Base-by-base conservation (phyloP, 2,329 filamentous ascomycete genomes). In the Claviceps humidiphila region DNA sequence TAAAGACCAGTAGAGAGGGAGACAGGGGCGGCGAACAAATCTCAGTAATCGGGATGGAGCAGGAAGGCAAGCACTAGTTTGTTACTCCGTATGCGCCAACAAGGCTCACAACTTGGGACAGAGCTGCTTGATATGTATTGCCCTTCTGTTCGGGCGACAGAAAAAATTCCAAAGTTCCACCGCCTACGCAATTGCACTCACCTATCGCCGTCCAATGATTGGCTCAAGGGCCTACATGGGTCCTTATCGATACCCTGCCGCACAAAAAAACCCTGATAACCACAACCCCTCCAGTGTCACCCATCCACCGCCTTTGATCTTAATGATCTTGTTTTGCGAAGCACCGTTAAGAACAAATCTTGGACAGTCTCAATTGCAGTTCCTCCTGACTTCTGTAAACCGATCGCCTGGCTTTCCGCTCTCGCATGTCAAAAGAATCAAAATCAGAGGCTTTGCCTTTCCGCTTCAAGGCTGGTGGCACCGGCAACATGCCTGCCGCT, bases 391-490 rank as follows among this genome's bases (percentile, higher is more conserved):
- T 50, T 42, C 24, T 6, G 13, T 2, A 16, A 14, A 30, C 9
- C 4, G 6, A 14, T 24, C 9, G 30, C 3, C 22, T 38, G 22
- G 1, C 4, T 49, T 1, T 20, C n/a, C n/a, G 47, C 34, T 16
- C 4, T 13, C 24, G 6, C n/a, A 2, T 14, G 22, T 22, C 16
- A 16, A 37, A n/a, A 40, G n/a, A 24, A 37, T 74, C 46, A 30
- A 82, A 72, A 56, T 71, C 84, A 80, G 80, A 76, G 71, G 85
- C 84, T 52, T 70, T 89, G 69, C 88, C 90, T 3, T 94, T 85
- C 65, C 78, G 90, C 71, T 95, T 95, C 72, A 95, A 94, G 75
- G 87, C 85, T 68, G 85, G 85, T 65, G 74, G 80, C 68, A 74
- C 76, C 68, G 76, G 76, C 70, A 86, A 78, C 62, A 93, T 93